These are phyloP conservation scores for Megacollybia marginata DNA, from an alignment of 768 basidiomycete genomes.

Conservation along the genomic window DNA sequence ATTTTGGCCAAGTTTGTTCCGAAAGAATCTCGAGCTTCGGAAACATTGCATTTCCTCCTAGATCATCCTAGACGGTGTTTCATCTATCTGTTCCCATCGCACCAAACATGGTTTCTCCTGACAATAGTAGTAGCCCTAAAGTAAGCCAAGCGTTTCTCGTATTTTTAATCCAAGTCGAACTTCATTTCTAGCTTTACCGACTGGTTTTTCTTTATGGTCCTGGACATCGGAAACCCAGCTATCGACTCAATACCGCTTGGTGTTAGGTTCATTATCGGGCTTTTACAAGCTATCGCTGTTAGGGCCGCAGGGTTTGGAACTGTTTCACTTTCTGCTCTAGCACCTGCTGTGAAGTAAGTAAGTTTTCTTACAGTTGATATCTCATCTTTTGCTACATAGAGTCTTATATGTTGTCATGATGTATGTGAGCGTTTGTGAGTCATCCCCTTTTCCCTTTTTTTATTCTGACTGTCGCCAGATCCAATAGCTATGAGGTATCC, in stretches of 20 bases:
- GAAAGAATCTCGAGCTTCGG: conserved; percentile 49
- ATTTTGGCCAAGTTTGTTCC: conserved; percentile 54
- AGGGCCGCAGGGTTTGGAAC: conserved; percentile 83
- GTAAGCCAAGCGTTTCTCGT: conserved; percentile 35
- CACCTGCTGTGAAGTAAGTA: conserved; percentile 84
- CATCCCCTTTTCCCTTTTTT: conserved; percentile 1
- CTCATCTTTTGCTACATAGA: conserved; percentile 29
- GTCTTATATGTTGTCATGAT: conserved; percentile 91
- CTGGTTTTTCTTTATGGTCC: conserved; percentile 84
- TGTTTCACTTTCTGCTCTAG: conserved; percentile 65
- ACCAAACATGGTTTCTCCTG: conserved; percentile 90
- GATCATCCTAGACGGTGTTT: conserved; percentile 94
- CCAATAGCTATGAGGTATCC: conserved; percentile 74
- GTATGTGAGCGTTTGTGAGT: conserved; percentile 80
- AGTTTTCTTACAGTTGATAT: conserved; percentile 1
- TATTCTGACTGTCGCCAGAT: conserved; percentile 29
- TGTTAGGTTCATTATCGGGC: conserved; percentile 60
- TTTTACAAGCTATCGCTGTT: conserved; percentile 76
- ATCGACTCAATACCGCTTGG: conserved; percentile 66
- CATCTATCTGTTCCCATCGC: conserved; percentile 84
- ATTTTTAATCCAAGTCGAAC: not conserved
- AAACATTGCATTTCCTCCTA: conserved; percentile 85
- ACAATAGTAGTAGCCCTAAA: conserved; percentile 61
- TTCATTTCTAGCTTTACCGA: conserved; percentile 52
- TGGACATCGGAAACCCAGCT: conserved; percentile 75